phyloP scores from a whole-genome alignment of 495 filamentous ascomycete species.

The Neurospora sp. region DNA sequence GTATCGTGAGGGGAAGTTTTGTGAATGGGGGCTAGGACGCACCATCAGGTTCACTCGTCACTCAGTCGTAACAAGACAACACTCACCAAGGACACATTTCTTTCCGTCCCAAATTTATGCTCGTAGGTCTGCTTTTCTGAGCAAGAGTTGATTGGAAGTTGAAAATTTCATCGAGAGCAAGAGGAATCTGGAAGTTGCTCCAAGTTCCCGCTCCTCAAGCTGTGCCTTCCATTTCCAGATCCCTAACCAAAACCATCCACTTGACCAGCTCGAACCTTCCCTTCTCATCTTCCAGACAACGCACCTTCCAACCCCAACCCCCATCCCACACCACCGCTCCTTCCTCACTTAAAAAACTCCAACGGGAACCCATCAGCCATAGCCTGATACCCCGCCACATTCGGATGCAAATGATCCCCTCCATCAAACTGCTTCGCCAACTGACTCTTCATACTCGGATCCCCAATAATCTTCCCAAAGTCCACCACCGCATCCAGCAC shows the following conservation, averaged over 20 bases:
- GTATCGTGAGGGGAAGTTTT: neutral
- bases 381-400: conserved; percentile 50
- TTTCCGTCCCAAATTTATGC: neutral
- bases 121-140: neutral
- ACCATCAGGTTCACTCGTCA: neutral
- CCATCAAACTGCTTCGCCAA: conserved; percentile 47
- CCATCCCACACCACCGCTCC: neutral
- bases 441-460: conserved; percentile 34
- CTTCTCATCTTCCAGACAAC: neutral
- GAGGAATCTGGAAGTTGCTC: neutral
- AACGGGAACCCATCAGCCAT: conserved; percentile 54
- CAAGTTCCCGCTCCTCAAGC: neutral
- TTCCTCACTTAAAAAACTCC: conserved; percentile 34
- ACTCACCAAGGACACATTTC: neutral
- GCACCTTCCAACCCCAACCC: neutral
- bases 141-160: neutral
- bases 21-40: neutral
- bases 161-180: neutral
- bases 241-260: neutral
- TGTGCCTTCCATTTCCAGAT: neutral
- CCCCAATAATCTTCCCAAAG: conserved; percentile 49
- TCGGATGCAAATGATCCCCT: conserved; percentile 65
- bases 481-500: conserved; percentile 55
- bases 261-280: neutral
- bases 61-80: neutral